Percentiles rank a stretch among this genome's conserved stretches.
Conservation (phyloP, 1,139 yeast genomes). For the Keqinozyma sinolaborantium region DNA sequence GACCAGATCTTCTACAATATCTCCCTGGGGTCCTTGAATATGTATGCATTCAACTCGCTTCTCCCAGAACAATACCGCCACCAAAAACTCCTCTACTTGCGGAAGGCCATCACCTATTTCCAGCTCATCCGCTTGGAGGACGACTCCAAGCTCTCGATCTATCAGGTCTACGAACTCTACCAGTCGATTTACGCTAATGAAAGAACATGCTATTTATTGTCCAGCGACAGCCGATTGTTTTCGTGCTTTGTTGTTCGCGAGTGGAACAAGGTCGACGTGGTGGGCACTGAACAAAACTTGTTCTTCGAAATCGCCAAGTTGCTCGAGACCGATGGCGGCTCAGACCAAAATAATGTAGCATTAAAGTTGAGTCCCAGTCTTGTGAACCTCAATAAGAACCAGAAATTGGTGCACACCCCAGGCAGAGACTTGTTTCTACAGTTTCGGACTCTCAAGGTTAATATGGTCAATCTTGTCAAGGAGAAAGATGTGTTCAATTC, state of each 20-base stretch:
- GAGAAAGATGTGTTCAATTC: conserved; percentile 13
- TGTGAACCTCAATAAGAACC: conserved; percentile 8
- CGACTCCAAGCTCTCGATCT: conserved; percentile 15
- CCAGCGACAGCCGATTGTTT: conserved; percentile 23
- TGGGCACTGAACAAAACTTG: conserved; percentile 3
- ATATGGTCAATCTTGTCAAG: conserved; percentile 12
- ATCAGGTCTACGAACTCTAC: conserved; percentile 32
- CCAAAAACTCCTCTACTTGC: conserved; percentile 29
- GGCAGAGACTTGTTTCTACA: conserved; percentile 12
- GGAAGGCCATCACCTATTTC: conserved; percentile 34
- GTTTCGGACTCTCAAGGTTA: conserved; percentile 13
- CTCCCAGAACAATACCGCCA: conserved; percentile 23
- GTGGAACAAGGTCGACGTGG: conserved; percentile 3
- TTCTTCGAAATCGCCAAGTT: background rate
- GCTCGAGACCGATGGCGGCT: conserved; percentile 1
- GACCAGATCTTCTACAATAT: conserved; percentile 33
- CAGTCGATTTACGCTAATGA: conserved; percentile 32
- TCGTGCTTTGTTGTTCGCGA: conserved; percentile 8
- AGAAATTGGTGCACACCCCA: conserved; percentile 15
- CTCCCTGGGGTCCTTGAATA: conserved; percentile 28
- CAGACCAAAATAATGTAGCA: conserved; percentile 3
- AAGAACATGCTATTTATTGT: conserved; percentile 27
- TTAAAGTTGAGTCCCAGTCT: background rate
- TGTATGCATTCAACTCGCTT: conserved; percentile 25
- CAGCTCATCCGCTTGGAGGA: conserved; percentile 28